Conservation (phyloP, 305 asterid species). For the Rubia peregrina region DNA sequence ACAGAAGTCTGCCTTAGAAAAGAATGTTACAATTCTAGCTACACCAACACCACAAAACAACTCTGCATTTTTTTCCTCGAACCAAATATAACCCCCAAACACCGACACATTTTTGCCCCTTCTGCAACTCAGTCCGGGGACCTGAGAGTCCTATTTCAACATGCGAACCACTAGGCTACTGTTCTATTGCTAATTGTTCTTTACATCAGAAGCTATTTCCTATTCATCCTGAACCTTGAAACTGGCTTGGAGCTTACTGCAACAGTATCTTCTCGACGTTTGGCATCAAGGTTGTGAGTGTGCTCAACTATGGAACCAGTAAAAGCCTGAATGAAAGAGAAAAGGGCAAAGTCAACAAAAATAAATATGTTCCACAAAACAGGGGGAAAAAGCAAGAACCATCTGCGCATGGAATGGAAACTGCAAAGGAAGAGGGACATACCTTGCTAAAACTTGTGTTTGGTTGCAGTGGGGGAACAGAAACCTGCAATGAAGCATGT, state of each 20-base stretch:
- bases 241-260: constrained; percentile 49
- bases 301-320: constrained; percentile 64
- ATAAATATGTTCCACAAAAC: neutral
- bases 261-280: constrained; percentile 28
- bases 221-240: constrained; percentile 71
- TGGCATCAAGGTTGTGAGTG: constrained; percentile 31
- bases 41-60: neutral
- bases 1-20: too few species aligned
- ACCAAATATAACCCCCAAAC: neutral
- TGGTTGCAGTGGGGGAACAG: constrained; percentile 6
- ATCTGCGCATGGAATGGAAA: neutral
- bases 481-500: constrained; percentile 16
- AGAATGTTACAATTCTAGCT: too few species aligned
- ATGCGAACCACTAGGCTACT: neutral
- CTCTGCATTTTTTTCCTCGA: neutral
- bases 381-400: neutral
- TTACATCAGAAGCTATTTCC: constrained; percentile 24
- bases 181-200: neutral
- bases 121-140: neutral
- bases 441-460: constrained; percentile 22
- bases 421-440: neutral
- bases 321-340: constrained; percentile 42
- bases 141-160: neutral
- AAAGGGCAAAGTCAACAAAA: neutral
- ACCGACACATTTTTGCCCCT: neutral